Evolutionary conservation across 2,329 filamentous ascomycete species (phyloP), one percentile per base, ranked within the genome.

Genomic region (Fusarium austroafricanum): DNA sequence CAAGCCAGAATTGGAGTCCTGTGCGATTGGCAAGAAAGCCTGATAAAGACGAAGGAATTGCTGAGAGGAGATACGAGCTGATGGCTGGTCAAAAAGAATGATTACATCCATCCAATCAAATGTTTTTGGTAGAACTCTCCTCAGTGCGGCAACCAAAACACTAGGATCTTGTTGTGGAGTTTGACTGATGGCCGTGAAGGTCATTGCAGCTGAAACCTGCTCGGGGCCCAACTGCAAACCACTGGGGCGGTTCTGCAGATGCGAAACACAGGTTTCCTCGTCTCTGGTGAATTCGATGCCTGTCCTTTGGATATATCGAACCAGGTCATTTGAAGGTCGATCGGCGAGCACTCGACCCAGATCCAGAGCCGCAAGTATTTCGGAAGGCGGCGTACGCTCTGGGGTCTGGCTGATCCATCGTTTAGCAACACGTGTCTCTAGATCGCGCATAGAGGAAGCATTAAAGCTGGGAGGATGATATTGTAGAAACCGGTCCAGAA

Each of bases 401-500:
- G 61, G 61, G 18, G 45, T 53, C 51, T 86, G 80, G 58, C 84
- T 84, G 42, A 88, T 83, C 77, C 92, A 96, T 71, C 93, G 87
- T 57, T 90, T 84, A 72, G 86, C 85, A 58, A 90, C 85, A 67
- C 89, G 91, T 75, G 87, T 85, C 58, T 86, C 84, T 15, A 92
- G 85, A 74, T 94, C 91, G 67, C 90, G 84, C 75, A 92, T 89
- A 58, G 88, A 90, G 53, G 90, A 86, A 55, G 93, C 89, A 73
- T 92, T 92, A 82, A 96, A 96, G 77, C 91, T 93, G 26, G 92
- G 92, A 29, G 94, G 93, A 51, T 94, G 93, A 72, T 94, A 90
- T 78, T 96, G 90, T 55, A 97, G 89, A 72, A 96, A 92, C 71
- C 93, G 92, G 78, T 97, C 93, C 78, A 97, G 84, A 60, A 97